A percentile compares a stretch with the other conserved stretches of the same genome.
Evolutionary conservation across 202 grass and related monocot genomes (phyloP).

Genomic region (Cymbopogon flexuosus): DNA sequence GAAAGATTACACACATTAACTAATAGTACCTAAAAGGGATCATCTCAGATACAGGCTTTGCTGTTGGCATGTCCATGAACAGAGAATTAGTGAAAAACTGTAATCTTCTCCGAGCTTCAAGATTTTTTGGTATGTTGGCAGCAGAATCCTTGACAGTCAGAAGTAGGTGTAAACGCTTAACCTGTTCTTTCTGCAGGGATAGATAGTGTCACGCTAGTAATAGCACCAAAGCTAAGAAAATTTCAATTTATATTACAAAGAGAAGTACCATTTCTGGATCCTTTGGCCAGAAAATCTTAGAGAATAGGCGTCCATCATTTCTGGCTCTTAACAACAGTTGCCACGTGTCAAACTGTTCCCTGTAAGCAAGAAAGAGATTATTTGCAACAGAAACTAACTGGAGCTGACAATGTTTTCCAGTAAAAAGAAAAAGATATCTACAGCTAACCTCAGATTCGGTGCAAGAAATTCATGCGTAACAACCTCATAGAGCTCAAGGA

Average conservation of each 20-base stretch:
- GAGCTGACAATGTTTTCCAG: slow-evolving; percentile 12
- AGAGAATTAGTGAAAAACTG: slow-evolving; percentile 92
- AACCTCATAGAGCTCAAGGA: slow-evolving; percentile 75
- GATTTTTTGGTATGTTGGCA: slow-evolving; percentile 85
- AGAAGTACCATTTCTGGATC: slow-evolving; percentile 68
- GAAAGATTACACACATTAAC: slow-evolving; percentile 21
- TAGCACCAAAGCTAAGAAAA: background rate
- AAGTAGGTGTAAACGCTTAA: slow-evolving; percentile 94
- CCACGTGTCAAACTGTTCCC: slow-evolving; percentile 89
- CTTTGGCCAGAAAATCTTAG: slow-evolving; percentile 72
- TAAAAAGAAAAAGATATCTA: background rate
- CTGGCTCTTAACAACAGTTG: slow-evolving; percentile 68
- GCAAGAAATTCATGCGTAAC: slow-evolving; percentile 81
- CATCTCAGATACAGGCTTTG: slow-evolving; percentile 88
- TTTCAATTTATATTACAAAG: slow-evolving; percentile 7
- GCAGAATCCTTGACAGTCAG: slow-evolving; percentile 87
- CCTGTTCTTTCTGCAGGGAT: slow-evolving; percentile 66
- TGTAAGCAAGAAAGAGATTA: slow-evolving; percentile 43
- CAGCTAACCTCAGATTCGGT: slow-evolving; percentile 56
- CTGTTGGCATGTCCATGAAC: slow-evolving; percentile 86
- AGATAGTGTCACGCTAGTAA: slow-evolving; percentile 18
- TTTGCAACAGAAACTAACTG: slow-evolving; percentile 22
- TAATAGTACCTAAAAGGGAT: slow-evolving; percentile 76
- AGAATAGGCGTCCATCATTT: slow-evolving; percentile 75
- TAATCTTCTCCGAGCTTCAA: slow-evolving; percentile 86